These are phyloP conservation scores for Trifolium subterraneum DNA, from an alignment of 306 rosid genomes.

Conservation along the genomic window DNA sequence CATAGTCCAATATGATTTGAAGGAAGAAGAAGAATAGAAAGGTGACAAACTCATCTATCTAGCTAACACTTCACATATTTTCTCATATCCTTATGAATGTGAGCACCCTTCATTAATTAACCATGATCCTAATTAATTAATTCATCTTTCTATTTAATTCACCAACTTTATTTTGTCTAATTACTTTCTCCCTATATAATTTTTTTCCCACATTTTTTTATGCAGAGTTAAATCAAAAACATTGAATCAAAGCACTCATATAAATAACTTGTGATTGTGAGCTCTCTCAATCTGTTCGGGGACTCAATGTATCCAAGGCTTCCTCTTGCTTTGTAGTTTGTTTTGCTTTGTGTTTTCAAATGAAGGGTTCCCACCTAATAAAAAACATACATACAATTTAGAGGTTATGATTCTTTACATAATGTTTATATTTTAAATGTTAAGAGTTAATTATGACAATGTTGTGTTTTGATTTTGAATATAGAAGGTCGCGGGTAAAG, in stretches of 20 bases:
- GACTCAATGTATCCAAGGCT: slow-evolving; percentile 42
- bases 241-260: background rate
- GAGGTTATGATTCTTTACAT: too few relatives aligned
- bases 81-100: background rate
- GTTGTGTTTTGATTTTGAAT: background rate
- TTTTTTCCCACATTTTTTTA: background rate
- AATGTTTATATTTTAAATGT: background rate
- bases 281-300: slow-evolving; percentile 31
- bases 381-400: too few relatives aligned
- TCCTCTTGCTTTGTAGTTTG: background rate
- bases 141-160: slow-evolving; percentile 1
- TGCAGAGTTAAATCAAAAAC: slow-evolving; percentile 10
- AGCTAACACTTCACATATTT: background rate
- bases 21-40: background rate
- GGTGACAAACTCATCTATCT: slow-evolving; percentile 29
- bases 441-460: background rate
- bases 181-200: background rate
- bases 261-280: background rate
- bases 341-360: background rate
- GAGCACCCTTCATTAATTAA: background rate
- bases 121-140: background rate
- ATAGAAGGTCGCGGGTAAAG: slow-evolving; percentile 68
- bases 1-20: background rate
- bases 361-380: background rate
- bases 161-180: background rate